Percentiles rank a stretch among this genome's conserved stretches.
phyloP scores from a whole-genome alignment of 345 rosid genomes.

The Clausena lansium region DNA sequence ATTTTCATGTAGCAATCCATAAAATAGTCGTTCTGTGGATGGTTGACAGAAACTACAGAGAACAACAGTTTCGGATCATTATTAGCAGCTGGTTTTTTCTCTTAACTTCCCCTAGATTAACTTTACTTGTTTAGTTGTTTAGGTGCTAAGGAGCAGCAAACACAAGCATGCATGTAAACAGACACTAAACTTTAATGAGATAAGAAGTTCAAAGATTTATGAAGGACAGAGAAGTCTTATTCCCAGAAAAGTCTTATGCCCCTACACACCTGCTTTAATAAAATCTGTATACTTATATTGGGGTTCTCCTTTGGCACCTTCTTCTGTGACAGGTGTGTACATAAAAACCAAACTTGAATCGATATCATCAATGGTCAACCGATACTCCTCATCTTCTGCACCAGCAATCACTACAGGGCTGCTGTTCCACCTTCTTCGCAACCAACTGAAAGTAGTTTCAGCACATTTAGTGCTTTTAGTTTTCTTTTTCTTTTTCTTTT shows the following conservation, averaged over 20 bases:
- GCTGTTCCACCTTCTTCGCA: constrained; percentile 92
- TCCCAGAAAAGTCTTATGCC: constrained; percentile 4
- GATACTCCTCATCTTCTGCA: constrained; percentile 88
- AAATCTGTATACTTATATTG: constrained; percentile 93
- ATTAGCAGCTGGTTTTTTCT: not conserved
- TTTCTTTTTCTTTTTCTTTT: not conserved
- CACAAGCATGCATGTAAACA: not conserved
- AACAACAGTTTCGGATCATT: not conserved
- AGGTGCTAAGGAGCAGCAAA: not conserved
- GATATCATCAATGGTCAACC: constrained; percentile 70
- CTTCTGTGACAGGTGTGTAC: constrained; percentile 96
- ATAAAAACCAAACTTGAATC: constrained; percentile 95
- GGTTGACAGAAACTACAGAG: not conserved
- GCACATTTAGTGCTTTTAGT: not conserved
- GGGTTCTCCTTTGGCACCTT: constrained; percentile 95
- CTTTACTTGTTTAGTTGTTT: not conserved
- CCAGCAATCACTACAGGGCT: constrained; percentile 88
- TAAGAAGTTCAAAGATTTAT: not conserved
- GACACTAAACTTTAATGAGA: not conserved
- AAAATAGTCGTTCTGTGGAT: not conserved
- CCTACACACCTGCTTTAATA: constrained; percentile 76
- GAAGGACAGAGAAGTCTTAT: constrained; percentile 10
- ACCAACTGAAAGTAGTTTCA: constrained; percentile 57
- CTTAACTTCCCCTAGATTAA: not conserved
- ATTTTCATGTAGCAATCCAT: too few species aligned